Conservation (phyloP, 2,329 filamentous ascomycete genomes). For the Paracoccidioides lutzii region DNA sequence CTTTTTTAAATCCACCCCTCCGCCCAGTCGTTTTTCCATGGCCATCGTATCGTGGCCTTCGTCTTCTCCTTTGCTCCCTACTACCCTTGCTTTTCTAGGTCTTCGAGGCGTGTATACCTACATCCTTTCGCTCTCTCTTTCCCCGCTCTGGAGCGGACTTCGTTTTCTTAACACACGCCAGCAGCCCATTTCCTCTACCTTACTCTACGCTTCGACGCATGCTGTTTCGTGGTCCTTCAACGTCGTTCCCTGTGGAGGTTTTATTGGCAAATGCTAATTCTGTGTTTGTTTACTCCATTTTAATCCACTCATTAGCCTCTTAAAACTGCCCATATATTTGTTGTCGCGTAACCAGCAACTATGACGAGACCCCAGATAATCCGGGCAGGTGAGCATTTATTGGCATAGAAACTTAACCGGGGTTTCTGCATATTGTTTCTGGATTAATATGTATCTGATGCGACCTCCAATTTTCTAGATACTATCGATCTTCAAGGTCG, state of each 20-base stretch:
- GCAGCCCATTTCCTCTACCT: neutral
- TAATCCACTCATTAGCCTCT: neutral
- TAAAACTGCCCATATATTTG: constrained; percentile 2
- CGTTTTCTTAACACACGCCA: constrained; percentile 1
- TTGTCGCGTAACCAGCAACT: constrained; percentile 9
- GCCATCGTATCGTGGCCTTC: neutral
- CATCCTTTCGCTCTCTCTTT: constrained; percentile 11
- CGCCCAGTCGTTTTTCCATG: neutral
- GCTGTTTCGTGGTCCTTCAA: constrained; percentile 5
- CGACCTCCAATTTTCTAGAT: constrained; percentile 44
- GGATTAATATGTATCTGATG: neutral
- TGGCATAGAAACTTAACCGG: neutral
- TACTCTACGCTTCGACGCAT: constrained; percentile 10
- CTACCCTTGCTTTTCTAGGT: constrained; percentile 4
- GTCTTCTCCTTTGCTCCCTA: neutral
- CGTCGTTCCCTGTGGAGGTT: neutral
- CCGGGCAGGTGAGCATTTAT: constrained; percentile 29
- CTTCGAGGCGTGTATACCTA: constrained; percentile 8
- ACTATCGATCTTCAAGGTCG: constrained; percentile 89
- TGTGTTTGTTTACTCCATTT: neutral
- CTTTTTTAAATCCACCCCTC: neutral
- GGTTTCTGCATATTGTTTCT: neutral
- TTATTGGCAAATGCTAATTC: constrained; percentile 5
- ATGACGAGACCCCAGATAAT: constrained; percentile 35
- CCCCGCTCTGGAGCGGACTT: constrained; percentile 10